Evolutionary conservation across 148 eudicot species (phyloP), one percentile per base, ranked within the genome.

Genomic region (Camellia japonica): DNA sequence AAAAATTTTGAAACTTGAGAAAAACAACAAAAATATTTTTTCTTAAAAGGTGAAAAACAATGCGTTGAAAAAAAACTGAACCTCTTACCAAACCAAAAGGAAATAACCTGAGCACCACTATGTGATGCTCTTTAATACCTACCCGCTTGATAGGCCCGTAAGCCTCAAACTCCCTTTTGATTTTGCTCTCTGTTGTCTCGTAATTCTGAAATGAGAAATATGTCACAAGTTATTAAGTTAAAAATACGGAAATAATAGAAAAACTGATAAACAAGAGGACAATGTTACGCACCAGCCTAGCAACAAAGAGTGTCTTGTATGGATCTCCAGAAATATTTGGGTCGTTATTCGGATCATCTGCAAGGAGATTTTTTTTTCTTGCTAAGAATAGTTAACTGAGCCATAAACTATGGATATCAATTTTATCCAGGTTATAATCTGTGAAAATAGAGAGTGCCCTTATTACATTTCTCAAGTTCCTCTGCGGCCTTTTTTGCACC

Each of bases 151-250:
- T 94, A 43, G 99, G 95, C 74, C 99, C 99, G 84, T 94, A 97
- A 81, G 99, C 92, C 88, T 97, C 99, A 86, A 97, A 97, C 94
- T 97, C 99, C 91, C 99, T 92, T 90, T 92, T 97, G 79, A 97
- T 86, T 87, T 93, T 89, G 93, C 97, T 94, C 85, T 97, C 98
- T 11, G 98, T 87, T 62, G 98, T 97, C 87, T 97, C 99, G 69
- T 90, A 91, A 79, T 88, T 94, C 98, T 94, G 97, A 67, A 89
- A 83, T 62, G 15, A 79, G 55, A 62, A 58, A 78, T 3, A 65
- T 18, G 46, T 1, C 58, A 43, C 30, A 60, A 55, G 62, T 74
- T 43, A 58, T 3, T 68, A 15, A 42, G 60, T 18, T 54, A 15
- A 55, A 7, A 14, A 12, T 18, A 44, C 41, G 5, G 51, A 18